Evolutionary conservation across 345 rosid genomes (phyloP), one percentile per base, ranked within the genome.

Genomic region (Eucalyptus sideroxylon): DNA sequence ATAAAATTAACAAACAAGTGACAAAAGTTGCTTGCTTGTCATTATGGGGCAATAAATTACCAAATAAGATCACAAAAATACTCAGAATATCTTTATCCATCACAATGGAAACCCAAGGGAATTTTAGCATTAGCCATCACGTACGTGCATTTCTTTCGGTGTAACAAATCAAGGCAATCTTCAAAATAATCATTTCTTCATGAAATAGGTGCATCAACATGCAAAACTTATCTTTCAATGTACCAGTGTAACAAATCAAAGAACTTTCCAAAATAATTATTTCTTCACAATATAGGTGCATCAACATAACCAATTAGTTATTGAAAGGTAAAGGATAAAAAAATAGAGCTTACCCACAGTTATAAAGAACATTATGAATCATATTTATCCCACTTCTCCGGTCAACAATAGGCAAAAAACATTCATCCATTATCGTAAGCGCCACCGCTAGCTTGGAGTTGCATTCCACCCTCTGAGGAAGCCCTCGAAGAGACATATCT

Each of bases 401-500:
- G 91, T 97, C 98, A 92, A 93, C 91, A 87, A 96, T 96, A 65
- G 99, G 99, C 89, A 95, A 91, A 93, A 96, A 97, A 93, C 99
- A 97, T 92, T 96, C 99, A 91, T 97, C 97, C 99, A 97, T 96
- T 83, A 97, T 91, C 59, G 92, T 90, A 87, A 94, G 91, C 8
- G 99, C 98, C 88, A 96, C 94, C 51, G 99, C 97, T 77, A 95
- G 94, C 94, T 96, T 96, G 60, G 97, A 95, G 93, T 96, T 95
- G 94, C 95, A 94, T 92, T 96, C 97, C 88, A 93, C 97, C 87
- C 92, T 93, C 86, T 88, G 95, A 59, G 94, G 92, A 90, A 93
- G 94, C 44, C 93, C 95, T 90, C 87, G 90, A 82, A 92, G 87
- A 89, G 91, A 62, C 90, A 87, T 89, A 88, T 95, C 98, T 80